Base-by-base conservation (phyloP, 257 asterid genomes). In the Gentiana macrophylla region DNA sequence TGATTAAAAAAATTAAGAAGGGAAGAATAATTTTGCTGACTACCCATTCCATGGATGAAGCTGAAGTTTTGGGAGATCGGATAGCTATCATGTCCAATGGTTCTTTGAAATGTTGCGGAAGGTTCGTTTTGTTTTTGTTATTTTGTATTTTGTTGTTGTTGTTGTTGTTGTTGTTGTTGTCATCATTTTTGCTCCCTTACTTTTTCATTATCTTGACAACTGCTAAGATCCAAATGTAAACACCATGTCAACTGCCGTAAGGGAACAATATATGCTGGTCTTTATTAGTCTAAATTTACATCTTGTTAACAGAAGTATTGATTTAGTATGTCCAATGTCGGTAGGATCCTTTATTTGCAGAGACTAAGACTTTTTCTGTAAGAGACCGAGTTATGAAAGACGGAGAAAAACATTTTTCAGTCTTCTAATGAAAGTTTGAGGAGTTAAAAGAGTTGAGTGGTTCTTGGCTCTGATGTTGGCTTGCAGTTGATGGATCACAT, bases 1-100 rank as follows among this genome's bases (percentile, higher is more conserved):
- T 86, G 59, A 91, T 91, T 49, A 87, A 87, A 77, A 83, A 78
- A 69, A 69, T 84, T 61, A 91, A 83, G 67, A 91, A 87, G 66
- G 97, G 98, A 57, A 74, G 94, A 67, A 87, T 80, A 53, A 84
- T 91, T 72, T 78, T 91, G 54, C 76, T 91, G 55, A 91, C 98
- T 44, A 87, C 98, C 44, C 98, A 91, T 67, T 91, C 96, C 69
- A 91, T 91, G 98, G 98, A 91, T 71, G 98, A 91, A 78, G 98
- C 98, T 64, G 98, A 91, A 72, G 98, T 84, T 43, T 75, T 91
- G 60, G 98, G 98, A 74, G 98, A 91, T 77, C 90, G 97, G 59
- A 91, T 91, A 69, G 97, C 96, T 67, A 91, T 91, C 70, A 91
- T 91, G 98, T 95, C 95, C 57, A 91, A 84, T 75, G 98, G 98